phyloP scores from a whole-genome alignment of 2,329 filamentous ascomycete species.

The Pyricularia grisea region DNA sequence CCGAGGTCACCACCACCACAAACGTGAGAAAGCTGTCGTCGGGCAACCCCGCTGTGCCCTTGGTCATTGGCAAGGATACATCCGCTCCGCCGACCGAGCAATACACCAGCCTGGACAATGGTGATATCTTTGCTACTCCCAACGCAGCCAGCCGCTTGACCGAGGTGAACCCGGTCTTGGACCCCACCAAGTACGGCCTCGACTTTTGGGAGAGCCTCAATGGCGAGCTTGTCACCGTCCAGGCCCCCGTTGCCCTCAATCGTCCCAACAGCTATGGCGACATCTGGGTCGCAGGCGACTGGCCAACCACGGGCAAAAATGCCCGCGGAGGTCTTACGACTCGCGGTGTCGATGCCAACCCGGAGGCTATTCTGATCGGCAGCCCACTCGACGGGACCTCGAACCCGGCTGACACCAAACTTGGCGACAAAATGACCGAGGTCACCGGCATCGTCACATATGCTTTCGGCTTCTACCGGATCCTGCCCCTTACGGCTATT shows the following conservation, averaged over 20 bases:
- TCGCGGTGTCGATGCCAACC: slow-evolving; percentile 50
- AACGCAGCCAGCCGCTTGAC: slow-evolving; percentile 52
- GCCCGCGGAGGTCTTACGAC: slow-evolving; percentile 52
- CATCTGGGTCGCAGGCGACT: slow-evolving; percentile 59
- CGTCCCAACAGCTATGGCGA: slow-evolving; percentile 58
- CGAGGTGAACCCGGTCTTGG: slow-evolving; percentile 46
- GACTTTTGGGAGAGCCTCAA: slow-evolving; percentile 66
- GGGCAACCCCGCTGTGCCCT: slow-evolving; percentile 21
- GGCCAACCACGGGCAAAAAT: slow-evolving; percentile 54
- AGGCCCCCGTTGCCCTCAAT: slow-evolving; percentile 43
- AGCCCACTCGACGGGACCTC: slow-evolving; percentile 53
- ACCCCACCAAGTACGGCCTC: slow-evolving; percentile 53
- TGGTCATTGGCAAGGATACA: slow-evolving; percentile 51
- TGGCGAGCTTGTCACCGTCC: slow-evolving; percentile 58
- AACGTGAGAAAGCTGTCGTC: slow-evolving; percentile 3
- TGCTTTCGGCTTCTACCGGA: slow-evolving; percentile 58
- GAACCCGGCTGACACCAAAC: slow-evolving; percentile 49
- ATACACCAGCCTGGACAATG: slow-evolving; percentile 53
- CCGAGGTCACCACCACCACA: slow-evolving; percentile 36
- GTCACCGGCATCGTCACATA: slow-evolving; percentile 61
- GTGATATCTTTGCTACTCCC: slow-evolving; percentile 55
- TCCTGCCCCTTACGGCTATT: slow-evolving; percentile 53
- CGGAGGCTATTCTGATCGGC: slow-evolving; percentile 58
- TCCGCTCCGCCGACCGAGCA: slow-evolving; percentile 49
- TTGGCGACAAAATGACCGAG: slow-evolving; percentile 55